Base-by-base conservation (phyloP, 2,329 filamentous ascomycete species). In the Diaporthe sp. region DNA sequence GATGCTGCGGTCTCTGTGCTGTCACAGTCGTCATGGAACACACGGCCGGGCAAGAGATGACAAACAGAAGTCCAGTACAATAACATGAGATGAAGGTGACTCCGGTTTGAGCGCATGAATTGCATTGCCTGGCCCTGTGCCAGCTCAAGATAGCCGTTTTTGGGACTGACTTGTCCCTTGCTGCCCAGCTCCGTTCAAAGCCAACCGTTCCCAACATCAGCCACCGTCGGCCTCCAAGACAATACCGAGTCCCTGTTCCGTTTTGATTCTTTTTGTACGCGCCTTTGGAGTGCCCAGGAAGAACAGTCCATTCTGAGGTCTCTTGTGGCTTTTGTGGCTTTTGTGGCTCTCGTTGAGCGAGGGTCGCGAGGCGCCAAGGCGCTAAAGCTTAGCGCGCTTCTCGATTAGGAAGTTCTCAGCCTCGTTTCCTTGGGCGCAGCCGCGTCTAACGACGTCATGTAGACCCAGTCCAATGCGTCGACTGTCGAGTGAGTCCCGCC, bases 371-470 rank as follows among this genome's bases (percentile, higher is more conserved):
- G 42, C 22, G 61, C 61, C 42, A 65, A 35, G 61, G 17, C 61
- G 42, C 61, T 35, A 50, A 65, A 0, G 13, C 22, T 50, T 35
- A n/a, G 61, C 30, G 42, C 12, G 17, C 12, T 25, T 65, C 61
- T 47, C 25, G 42, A 65, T 65, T n/a, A 22, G 61, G 61, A 47
- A 65, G 27, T 10, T 25, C 61, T 32, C 42, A 65, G 61, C 61
- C 61, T 50, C 30, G 61, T 35, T 10, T 17, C 5, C 2, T n/a
- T n/a, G 27, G 27, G 58, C 35, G 7, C 13, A 17, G 37, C 27
- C 53, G 27, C 30, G 53, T 19, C 51, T 1, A 32, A 55, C 25
- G 56, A 2, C 19, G 55, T 15, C 32, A 15, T 17, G 55, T 0
- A 4, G 22, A 13, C 32, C 32, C 15, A 37, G 32, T 7, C 19